Conservation (phyloP, 768 basidiomycete species). For the Mycena polygramma region DNA sequence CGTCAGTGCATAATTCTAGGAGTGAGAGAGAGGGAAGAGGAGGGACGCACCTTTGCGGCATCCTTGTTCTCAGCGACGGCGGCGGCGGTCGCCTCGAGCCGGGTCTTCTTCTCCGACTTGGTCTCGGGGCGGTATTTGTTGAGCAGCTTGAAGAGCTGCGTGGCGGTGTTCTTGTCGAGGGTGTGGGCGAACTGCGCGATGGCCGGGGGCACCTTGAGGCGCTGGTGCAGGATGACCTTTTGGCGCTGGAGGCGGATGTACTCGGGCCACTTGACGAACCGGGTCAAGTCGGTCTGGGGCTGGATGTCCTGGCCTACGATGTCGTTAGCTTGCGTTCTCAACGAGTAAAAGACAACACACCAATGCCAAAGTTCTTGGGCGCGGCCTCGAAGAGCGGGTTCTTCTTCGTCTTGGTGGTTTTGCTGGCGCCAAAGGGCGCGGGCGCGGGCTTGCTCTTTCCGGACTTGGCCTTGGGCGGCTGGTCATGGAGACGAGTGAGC, state of each 20-base stretch:
- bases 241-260: slow-evolving; percentile 98
- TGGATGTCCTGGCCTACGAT: slow-evolving; percentile 90
- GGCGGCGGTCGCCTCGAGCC: slow-evolving; percentile 83
- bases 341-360: slow-evolving; percentile 58
- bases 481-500: slow-evolving; percentile 92
- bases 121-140: slow-evolving; percentile 98
- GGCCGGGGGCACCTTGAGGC: slow-evolving; percentile 97
- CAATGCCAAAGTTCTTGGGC: slow-evolving; percentile 96
- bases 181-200: slow-evolving; percentile 98
- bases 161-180: slow-evolving; percentile 99
- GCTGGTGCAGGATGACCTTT: slow-evolving; percentile 98
- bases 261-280: slow-evolving; percentile 99
- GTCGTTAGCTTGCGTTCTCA: not conserved
- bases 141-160: slow-evolving; percentile 96
- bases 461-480: slow-evolving; percentile 85
- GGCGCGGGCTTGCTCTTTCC: slow-evolving; percentile 85
- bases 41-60: slow-evolving; percentile 60
- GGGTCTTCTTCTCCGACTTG: slow-evolving; percentile 97
- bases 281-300: slow-evolving; percentile 90
- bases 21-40: no score
- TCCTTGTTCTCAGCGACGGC: slow-evolving; percentile 86
- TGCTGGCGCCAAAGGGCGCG: slow-evolving; percentile 86
- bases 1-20: no score
- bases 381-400: slow-evolving; percentile 96
- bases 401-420: slow-evolving; percentile 81